Base-by-base conservation (phyloP, 1,139 yeast genomes). In the Candida frijolesensis region DNA sequence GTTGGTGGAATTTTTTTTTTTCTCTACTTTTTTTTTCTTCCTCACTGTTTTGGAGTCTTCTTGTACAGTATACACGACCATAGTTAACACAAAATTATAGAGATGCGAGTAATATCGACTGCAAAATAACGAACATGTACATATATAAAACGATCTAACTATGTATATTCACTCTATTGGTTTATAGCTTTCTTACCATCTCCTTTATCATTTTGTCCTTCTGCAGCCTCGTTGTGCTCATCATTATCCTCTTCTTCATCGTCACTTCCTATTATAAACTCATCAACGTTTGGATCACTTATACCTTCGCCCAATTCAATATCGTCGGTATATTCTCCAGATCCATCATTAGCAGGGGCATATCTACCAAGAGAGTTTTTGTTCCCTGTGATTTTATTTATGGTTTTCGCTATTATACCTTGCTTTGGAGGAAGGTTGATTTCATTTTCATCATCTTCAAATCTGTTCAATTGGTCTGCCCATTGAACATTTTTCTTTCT, bases 401-500 rank as follows among this genome's bases (percentile, higher is more conserved):
- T 62, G 2, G 81, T 76, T 49, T 72, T 74, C 14, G 73, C 60
- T 9, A 79, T 56, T 51, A 79, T 65, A 1, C 77, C 70, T 39
- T 63, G 55, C 12, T 42, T 54, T 33, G 52, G 54, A 29, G 44
- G 52, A 35, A 52, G 49, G 33, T 42, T 49, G 29, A 35, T 38
- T 11, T 56, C 64, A 5, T 53, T 61, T 22, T 65, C 69, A 25
- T 70, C 74, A 27, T 63, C 69, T 54, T 74, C 74, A 55, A 70
- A 71, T 42, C 62, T 63, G 51, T 76, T 60, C 50, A 77, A 61
- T 60, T 79, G 80, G 58, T 81, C 85, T 8, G 82, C 78, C 85
- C 85, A 82, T 62, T 78, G 84, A 12, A 82, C 86, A 52, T 75
- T 78, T 62, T 81, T 81, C 66, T 78, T 79, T 57, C 70, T 72